A percentile compares a stretch with the other conserved stretches of the same genome.
These are phyloP conservation scores for Limonium bicolor DNA, from an alignment of 148 eudicot genomes.

Conservation along the genomic window DNA sequence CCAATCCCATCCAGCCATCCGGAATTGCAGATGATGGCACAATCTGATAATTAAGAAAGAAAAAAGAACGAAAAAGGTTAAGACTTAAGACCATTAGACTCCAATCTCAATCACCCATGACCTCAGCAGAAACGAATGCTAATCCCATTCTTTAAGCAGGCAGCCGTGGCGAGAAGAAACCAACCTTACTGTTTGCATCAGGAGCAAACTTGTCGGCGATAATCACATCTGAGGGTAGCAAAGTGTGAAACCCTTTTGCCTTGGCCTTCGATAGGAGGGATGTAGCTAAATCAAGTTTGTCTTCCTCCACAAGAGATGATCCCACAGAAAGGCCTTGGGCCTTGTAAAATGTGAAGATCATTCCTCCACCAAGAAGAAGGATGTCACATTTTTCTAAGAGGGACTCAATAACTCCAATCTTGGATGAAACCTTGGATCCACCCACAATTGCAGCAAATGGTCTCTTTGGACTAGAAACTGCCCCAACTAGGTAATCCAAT, in stretches of 20 bases:
- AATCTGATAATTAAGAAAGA: conserved; percentile 8
- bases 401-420: conserved; percentile 87
- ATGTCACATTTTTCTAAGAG: conserved; percentile 55
- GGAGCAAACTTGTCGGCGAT: conserved; percentile 74
- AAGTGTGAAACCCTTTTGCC: conserved; percentile 50
- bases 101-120: neutral
- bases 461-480: conserved; percentile 67
- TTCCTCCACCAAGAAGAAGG: conserved; percentile 82
- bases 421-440: conserved; percentile 79
- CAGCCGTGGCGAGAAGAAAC: too few relatives aligned
- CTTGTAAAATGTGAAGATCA: conserved; percentile 87
- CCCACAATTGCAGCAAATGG: conserved; percentile 98
- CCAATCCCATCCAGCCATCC: conserved; percentile 45
- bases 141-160: neutral
- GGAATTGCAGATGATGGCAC: conserved; percentile 32
- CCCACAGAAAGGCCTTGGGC: conserved; percentile 77
- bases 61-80: too few relatives aligned
- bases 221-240: conserved; percentile 69
- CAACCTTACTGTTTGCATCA: conserved; percentile 87
- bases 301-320: conserved; percentile 82
- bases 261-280: conserved; percentile 81
- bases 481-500: conserved; percentile 83
- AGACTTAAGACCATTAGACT: neutral
- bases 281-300: conserved; percentile 77
- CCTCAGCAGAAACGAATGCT: neutral